Base-by-base conservation (phyloP, 768 basidiomycete species). In the Trametes gibbosa region DNA sequence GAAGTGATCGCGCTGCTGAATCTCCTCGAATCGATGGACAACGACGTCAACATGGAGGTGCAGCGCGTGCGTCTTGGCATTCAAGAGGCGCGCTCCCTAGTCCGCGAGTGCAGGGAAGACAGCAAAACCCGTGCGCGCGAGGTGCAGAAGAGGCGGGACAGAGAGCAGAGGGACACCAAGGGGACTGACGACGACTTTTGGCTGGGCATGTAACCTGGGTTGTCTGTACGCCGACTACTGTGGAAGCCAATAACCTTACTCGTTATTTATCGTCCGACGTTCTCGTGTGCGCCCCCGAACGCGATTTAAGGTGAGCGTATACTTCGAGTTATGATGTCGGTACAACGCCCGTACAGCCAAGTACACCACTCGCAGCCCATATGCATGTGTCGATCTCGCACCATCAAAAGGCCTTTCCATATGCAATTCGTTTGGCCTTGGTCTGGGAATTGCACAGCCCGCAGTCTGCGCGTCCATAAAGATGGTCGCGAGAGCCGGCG, bases 11-110 rank as follows among this genome's bases (percentile, higher is more conserved):
- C 66, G 8, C 57, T 76, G 39, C 68, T 74, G 17, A 64, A 73
- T 53, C 65, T 77, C 29, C 68, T 79, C 13, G 73, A 75, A 46
- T 29, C 53, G 23, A 67, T 74, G 63, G 72, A 77, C 54, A 62
- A 65, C 40, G 76, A 77, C 55, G 63, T 76, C 25, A 61, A 58
- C 4, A 43, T 41, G 50, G 69, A 72, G 29, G 68, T 70, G 14
- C 61, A 66, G 35, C 68, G 71, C 53, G 66, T 72, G 16, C 58
- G 61, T 27, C 61, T 64, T n/a, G 52, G 59, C 29, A 68, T 72
- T 50, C 53, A 64, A 40, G 71, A 72, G 55, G 50, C 68, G 24
- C 65, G 66, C 24, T 48, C 24, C 27, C 53, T 63, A 16, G 60
- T 69, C 12, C 49, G 39, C 29, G 65, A 60, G 25, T 64, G 53